A percentile compares a stretch with the other conserved stretches of the same genome.
These are phyloP conservation scores for Gossypium thurberi DNA, from an alignment of 345 rosid genomes.

Conservation along the genomic window DNA sequence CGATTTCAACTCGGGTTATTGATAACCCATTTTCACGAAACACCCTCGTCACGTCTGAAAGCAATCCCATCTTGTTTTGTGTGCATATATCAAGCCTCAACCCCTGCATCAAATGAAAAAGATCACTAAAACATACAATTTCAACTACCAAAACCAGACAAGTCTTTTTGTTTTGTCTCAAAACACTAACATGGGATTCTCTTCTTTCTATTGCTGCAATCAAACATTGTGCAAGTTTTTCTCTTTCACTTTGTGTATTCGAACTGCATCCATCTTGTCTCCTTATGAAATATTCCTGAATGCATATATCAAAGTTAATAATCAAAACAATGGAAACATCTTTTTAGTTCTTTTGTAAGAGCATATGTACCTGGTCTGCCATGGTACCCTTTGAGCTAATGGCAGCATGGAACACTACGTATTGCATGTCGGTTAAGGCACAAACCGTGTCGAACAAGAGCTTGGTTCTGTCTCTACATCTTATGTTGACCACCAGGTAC, in stretches of 20 bases:
- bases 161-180: neutral
- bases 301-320: neutral
- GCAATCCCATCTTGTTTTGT: slow-evolving; percentile 50
- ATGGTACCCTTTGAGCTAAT: slow-evolving; percentile 55
- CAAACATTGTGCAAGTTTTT: slow-evolving; percentile 46
- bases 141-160: neutral
- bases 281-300: slow-evolving; percentile 80
- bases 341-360: neutral
- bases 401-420: slow-evolving; percentile 80
- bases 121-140: neutral
- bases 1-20: slow-evolving; percentile 53
- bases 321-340: neutral
- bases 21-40: slow-evolving; percentile 74
- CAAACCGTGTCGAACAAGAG: slow-evolving; percentile 81
- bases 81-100: slow-evolving; percentile 55
- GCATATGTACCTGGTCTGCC: slow-evolving; percentile 55
- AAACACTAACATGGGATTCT: slow-evolving; percentile 37
- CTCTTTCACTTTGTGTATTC: slow-evolving; percentile 52
- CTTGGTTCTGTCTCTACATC: slow-evolving; percentile 72
- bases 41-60: slow-evolving; percentile 54
- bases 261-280: slow-evolving; percentile 65
- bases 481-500: slow-evolving; percentile 60
- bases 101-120: slow-evolving; percentile 33
- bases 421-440: slow-evolving; percentile 65
- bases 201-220: slow-evolving; percentile 79